Percentiles rank a stretch among this genome's conserved stretches.
Conservation (phyloP, 2,329 filamentous ascomycete species). For the Eutypa lata region DNA sequence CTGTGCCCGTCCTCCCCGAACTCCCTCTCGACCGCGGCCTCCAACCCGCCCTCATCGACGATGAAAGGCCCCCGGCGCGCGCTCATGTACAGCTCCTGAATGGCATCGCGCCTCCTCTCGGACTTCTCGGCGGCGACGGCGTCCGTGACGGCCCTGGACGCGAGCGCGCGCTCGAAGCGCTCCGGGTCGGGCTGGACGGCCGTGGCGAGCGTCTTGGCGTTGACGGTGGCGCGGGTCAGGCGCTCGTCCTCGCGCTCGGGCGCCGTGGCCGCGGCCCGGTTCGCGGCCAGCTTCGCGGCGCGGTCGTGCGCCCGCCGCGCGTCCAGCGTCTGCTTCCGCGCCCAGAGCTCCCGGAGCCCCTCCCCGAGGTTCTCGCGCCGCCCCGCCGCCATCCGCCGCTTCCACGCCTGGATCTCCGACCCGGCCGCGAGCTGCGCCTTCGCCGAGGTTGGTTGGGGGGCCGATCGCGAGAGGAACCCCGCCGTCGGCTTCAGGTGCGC, state of each 20-base stretch:
- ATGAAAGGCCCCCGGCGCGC: constrained; percentile 73
- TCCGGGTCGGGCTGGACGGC: constrained; percentile 58
- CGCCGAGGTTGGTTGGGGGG: constrained; percentile 48
- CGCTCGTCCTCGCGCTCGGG: constrained; percentile 74
- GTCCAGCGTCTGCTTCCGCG: constrained; percentile 54
- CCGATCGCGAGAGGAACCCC: constrained; percentile 59
- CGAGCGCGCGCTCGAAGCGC: constrained; percentile 53
- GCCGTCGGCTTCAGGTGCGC: constrained; percentile 58
- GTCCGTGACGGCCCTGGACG: constrained; percentile 37
- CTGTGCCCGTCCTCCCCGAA: constrained; percentile 65
- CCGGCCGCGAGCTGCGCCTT: constrained; percentile 31
- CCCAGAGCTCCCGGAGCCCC: constrained; percentile 67
- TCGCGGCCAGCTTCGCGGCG: constrained; percentile 42
- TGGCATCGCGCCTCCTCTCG: constrained; percentile 61
- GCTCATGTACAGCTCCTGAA: constrained; percentile 88
- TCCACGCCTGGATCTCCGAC: constrained; percentile 55
- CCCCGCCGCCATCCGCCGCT: constrained; percentile 66
- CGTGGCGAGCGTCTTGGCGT: constrained; percentile 48
- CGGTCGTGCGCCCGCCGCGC: constrained; percentile 34
- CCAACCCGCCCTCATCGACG: constrained; percentile 73
- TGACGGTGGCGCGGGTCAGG: constrained; percentile 67
- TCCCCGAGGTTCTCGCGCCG: constrained; percentile 70
- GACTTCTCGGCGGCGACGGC: constrained; percentile 48
- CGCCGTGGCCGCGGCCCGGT: constrained; percentile 51
- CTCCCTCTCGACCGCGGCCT: constrained; percentile 67